A percentile compares a stretch with the other conserved stretches of the same genome.
Conservation (phyloP, 495 filamentous ascomycete genomes). For the Podospora pseudoanserina region DNA sequence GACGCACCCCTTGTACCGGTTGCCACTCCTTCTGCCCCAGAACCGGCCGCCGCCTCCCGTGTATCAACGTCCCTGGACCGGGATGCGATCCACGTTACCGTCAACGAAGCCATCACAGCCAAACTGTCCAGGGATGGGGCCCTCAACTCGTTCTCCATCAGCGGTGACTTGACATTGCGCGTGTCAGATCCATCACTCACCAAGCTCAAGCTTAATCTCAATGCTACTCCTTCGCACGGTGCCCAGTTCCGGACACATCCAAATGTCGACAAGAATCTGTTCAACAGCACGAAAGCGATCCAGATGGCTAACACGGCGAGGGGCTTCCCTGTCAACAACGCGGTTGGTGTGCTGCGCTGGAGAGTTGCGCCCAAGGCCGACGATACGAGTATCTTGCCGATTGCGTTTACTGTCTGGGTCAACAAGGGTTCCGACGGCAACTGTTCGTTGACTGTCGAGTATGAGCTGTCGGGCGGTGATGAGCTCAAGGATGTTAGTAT, state of each 20-base stretch:
- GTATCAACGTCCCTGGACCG: slow-evolving; percentile 64
- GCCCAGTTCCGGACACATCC: slow-evolving; percentile 91
- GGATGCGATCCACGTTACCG: slow-evolving; percentile 78
- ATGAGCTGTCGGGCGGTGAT: slow-evolving; percentile 76
- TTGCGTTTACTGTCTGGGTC: slow-evolving; percentile 94
- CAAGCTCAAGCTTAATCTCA: slow-evolving; percentile 79
- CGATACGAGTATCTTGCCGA: slow-evolving; percentile 72
- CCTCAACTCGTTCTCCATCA: slow-evolving; percentile 77
- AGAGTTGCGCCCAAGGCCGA: slow-evolving; percentile 67
- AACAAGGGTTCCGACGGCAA: slow-evolving; percentile 76
- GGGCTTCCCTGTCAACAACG: slow-evolving; percentile 87
- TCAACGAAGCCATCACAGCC: slow-evolving; percentile 83
- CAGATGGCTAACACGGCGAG: slow-evolving; percentile 80
- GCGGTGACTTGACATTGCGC: slow-evolving; percentile 83
- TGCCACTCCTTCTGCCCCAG: slow-evolving; percentile 53
- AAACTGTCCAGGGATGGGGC: slow-evolving; percentile 82
- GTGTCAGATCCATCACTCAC: slow-evolving; percentile 84
- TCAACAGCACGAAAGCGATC: slow-evolving; percentile 71
- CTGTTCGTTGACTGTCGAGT: slow-evolving; percentile 86
- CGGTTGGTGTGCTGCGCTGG: slow-evolving; percentile 87
- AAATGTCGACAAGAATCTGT: slow-evolving; percentile 84
- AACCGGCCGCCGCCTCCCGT: slow-evolving; percentile 57
- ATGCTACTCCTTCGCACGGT: slow-evolving; percentile 67
- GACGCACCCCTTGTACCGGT: slow-evolving; percentile 70
- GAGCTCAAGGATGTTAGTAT: slow-evolving; percentile 79